These are phyloP conservation scores for Miscanthus lutarioriparius DNA, from an alignment of 176 grass and related monocot genomes.

Conservation along the genomic window DNA sequence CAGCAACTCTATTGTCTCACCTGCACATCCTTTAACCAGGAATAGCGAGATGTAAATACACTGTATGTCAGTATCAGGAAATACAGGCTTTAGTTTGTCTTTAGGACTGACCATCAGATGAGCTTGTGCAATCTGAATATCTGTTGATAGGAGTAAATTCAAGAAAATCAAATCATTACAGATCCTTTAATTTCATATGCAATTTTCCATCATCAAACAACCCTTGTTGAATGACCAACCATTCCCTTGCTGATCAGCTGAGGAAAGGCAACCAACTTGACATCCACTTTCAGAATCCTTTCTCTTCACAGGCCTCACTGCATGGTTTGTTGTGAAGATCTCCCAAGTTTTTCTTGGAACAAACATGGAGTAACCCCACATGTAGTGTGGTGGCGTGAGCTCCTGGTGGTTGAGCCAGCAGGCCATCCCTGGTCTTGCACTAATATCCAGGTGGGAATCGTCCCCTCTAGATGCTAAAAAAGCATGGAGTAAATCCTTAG, in stretches of 20 bases:
- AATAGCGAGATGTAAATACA: too few relatives aligned
- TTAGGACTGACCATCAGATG: too few relatives aligned
- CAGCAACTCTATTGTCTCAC: too few relatives aligned
- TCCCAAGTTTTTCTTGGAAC: not conserved
- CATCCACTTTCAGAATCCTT: not conserved
- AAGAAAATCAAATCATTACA: not conserved
- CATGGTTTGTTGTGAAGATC: not conserved
- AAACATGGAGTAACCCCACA: not conserved
- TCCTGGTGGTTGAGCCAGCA: not conserved
- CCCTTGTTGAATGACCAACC: not conserved
- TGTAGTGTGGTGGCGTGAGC: not conserved
- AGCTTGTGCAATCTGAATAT: not conserved
- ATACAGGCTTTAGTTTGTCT: too few relatives aligned
- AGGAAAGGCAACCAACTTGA: not conserved
- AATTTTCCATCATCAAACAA: not conserved
- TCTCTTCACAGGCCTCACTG: not conserved
- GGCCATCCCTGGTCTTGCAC: not conserved
- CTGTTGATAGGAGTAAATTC: not conserved
- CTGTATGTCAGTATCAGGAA: too few relatives aligned
- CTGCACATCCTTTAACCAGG: too few relatives aligned
- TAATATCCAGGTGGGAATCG: not conserved
- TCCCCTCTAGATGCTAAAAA: not conserved
- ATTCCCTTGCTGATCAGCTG: not conserved
- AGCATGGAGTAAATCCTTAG: not conserved
- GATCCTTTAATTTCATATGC: constrained; percentile 4